phyloP scores from a whole-genome alignment of 2,329 filamentous ascomycete species.

The Nothopassalora personata region DNA sequence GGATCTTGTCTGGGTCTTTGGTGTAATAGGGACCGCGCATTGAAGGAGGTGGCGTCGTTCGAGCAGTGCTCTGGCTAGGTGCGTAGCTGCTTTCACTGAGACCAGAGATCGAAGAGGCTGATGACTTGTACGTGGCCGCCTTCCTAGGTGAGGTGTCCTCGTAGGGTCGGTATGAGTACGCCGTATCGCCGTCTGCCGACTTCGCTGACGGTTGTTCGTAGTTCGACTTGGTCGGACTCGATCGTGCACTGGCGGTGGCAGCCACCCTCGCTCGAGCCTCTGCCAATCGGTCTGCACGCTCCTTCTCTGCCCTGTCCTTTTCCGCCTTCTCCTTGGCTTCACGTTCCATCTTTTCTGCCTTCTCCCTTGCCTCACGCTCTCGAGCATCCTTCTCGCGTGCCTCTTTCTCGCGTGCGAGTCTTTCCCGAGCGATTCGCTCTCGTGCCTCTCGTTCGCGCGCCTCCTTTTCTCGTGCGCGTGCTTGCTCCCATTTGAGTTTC shows the following conservation, averaged over 20 bases:
- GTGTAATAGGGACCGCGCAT: constrained; percentile 75
- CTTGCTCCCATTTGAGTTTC: constrained; percentile 49
- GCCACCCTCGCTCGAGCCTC: constrained; percentile 11
- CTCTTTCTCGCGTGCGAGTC: constrained; percentile 34
- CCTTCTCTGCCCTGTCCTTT: constrained; percentile 20
- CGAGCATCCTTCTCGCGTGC: constrained; percentile 37
- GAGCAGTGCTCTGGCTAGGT: constrained; percentile 74
- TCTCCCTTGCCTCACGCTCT: constrained; percentile 33
- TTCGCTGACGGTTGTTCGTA: constrained; percentile 50
- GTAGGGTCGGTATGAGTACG: constrained; percentile 37
- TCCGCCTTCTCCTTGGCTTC: constrained; percentile 24
- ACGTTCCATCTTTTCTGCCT: constrained; percentile 38
- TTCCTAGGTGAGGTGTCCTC: constrained; percentile 25
- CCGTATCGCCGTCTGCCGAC: constrained; percentile 57
- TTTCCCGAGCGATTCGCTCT: constrained; percentile 40
- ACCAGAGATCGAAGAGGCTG: constrained; percentile 39
- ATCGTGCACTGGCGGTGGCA: constrained; percentile 28
- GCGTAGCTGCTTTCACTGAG: constrained; percentile 85
- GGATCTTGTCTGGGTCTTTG: constrained; percentile 90
- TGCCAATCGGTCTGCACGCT: constrained; percentile 19
- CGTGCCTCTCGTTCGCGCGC: constrained; percentile 45
- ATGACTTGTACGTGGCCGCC: constrained; percentile 46
- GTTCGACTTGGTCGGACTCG: constrained; percentile 17
- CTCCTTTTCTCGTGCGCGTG: constrained; percentile 44
- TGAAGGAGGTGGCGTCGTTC: constrained; percentile 74